Conservation (phyloP, 164 flowering plant species). For the Aristolochia fimbriata region DNA sequence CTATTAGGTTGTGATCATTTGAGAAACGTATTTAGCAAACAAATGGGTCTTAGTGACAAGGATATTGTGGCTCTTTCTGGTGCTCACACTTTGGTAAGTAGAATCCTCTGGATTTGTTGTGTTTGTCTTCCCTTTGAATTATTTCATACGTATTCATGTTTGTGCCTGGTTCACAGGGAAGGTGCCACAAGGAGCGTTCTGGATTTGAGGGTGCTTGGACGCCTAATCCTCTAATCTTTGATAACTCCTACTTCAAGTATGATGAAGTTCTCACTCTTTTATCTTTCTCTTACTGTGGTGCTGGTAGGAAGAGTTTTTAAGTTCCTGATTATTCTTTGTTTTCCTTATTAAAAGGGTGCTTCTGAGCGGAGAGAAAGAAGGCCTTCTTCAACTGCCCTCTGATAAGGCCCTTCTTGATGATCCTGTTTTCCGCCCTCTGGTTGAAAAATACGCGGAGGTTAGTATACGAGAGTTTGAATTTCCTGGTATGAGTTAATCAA, state of each 20-base stretch:
- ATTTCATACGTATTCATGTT: background rate
- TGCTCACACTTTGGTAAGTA: slow-evolving; percentile 45
- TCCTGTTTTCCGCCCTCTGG: slow-evolving; percentile 41
- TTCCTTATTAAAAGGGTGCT: slow-evolving; percentile 25
- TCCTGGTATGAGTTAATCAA: too few species aligned
- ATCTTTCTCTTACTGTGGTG: background rate
- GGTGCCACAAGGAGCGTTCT: slow-evolving; percentile 59
- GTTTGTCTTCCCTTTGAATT: background rate
- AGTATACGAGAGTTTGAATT: slow-evolving; percentile 1
- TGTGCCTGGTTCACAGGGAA: slow-evolving; percentile 27
- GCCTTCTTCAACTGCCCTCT: slow-evolving; percentile 40
- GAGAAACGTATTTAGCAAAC: slow-evolving; percentile 32
- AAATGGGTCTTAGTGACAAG: slow-evolving; percentile 47
- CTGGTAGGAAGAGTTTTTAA: background rate
- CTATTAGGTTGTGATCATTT: slow-evolving; percentile 42
- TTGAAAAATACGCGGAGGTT: slow-evolving; percentile 48
- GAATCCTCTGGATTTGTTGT: background rate
- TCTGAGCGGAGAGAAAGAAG: slow-evolving; percentile 44
- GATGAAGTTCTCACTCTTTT: background rate
- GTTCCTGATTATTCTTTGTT: background rate
- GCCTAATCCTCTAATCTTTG: slow-evolving; percentile 40
- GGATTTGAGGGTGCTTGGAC: slow-evolving; percentile 70
- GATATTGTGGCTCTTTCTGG: slow-evolving; percentile 59
- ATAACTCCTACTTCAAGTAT: slow-evolving; percentile 50
- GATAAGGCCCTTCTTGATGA: slow-evolving; percentile 40